Conservation (phyloP, 345 rosid genomes). For the Xanthoceras sorbifolium region DNA sequence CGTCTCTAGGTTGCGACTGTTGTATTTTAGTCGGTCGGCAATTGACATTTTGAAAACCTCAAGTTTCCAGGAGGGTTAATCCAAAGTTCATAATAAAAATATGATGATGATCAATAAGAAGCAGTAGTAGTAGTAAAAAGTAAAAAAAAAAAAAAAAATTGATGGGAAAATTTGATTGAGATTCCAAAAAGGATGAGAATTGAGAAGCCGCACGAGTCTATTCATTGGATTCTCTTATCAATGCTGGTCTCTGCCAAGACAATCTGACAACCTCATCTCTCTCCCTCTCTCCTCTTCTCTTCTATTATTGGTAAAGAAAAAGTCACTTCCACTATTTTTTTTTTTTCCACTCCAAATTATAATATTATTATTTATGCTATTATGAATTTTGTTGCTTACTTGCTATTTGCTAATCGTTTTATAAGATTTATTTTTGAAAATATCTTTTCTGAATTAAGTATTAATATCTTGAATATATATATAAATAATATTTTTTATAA, state of each 20-base stretch:
- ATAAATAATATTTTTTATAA: too few relatives aligned
- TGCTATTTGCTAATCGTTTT: neutral
- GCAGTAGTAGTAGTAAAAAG: neutral
- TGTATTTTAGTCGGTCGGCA: too few relatives aligned
- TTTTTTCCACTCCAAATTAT: neutral
- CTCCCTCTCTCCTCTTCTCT: constrained; percentile 25
- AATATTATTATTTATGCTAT: too few relatives aligned
- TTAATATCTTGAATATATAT: too few relatives aligned
- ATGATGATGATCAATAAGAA: neutral
- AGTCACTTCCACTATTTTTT: neutral
- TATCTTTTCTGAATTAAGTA: too few relatives aligned
- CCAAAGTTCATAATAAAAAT: too few relatives aligned
- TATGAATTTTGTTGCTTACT: neutral
- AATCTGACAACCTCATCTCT: constrained; percentile 39
- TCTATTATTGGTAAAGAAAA: neutral
- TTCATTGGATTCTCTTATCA: constrained; percentile 79
- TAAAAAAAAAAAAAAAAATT: neutral
- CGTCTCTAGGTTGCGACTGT: too few relatives aligned
- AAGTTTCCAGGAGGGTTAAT: too few relatives aligned
- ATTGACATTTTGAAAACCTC: too few relatives aligned
- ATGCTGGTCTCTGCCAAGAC: constrained; percentile 44
- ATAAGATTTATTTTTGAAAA: neutral
- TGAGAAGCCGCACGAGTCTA: constrained; percentile 76
- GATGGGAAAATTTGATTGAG: constrained; percentile 25
- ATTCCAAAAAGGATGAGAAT: constrained; percentile 37